phyloP scores from a whole-genome alignment of 192 early-diverging fungal species.

The Podochytrium sp. region DNA sequence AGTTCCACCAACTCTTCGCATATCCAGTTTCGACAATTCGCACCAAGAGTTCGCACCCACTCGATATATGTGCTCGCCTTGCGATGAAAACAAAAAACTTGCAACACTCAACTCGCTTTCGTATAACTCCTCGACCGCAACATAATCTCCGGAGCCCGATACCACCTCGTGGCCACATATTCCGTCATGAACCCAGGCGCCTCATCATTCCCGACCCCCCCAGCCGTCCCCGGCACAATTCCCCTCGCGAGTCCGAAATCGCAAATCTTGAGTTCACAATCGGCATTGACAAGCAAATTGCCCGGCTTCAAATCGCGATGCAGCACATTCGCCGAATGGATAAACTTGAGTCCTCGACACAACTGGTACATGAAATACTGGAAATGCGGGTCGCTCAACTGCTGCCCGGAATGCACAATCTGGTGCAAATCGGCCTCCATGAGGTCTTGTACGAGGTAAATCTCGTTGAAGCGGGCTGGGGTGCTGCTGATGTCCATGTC shows the following conservation, averaged over 20 bases:
- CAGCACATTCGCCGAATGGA: conserved; percentile 94
- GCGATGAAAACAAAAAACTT: too few relatives aligned
- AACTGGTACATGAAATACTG: conserved; percentile 99
- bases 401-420: conserved; percentile 78
- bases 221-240: conserved; percentile 57
- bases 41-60: too few relatives aligned
- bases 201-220: not conserved
- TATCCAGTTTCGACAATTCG: too few relatives aligned
- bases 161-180: conserved; percentile 96
- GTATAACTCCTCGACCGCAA: conserved; percentile 97
- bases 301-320: conserved; percentile 96
- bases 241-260: conserved; percentile 96
- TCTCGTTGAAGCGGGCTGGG: conserved; percentile 76
- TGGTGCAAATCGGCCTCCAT: conserved; percentile 95
- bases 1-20: too few relatives aligned
- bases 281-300: conserved; percentile 96
- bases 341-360: conserved; percentile 71
- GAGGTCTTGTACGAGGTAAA: conserved; percentile 97
- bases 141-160: conserved; percentile 98
- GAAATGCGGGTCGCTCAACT: conserved; percentile 92
- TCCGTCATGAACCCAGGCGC: conserved; percentile 25
- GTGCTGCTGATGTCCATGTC: conserved; percentile 86
- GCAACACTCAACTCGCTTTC: conserved; percentile 67
- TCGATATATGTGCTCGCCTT: too few relatives aligned
- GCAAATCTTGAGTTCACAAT: conserved; percentile 98